phyloP scores from a whole-genome alignment of 495 filamentous ascomycete genomes.

The Aspergillus asperescens region DNA sequence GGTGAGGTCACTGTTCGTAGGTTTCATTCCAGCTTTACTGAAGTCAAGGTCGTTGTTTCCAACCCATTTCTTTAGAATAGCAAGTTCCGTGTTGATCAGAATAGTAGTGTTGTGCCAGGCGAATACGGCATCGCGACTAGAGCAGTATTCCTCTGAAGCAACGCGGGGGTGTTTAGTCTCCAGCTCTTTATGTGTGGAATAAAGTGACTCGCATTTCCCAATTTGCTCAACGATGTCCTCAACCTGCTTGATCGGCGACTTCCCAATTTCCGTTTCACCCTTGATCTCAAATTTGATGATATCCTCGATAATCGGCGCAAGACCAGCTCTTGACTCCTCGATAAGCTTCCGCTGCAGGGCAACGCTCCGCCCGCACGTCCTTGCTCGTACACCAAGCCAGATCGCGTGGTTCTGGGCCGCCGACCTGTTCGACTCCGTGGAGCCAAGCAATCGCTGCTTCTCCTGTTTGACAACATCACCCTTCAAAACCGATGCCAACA shows the following conservation, averaged over 20 bases:
- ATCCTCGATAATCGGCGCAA: constrained; percentile 71
- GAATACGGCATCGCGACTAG: constrained; percentile 80
- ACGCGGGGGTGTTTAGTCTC: constrained; percentile 64
- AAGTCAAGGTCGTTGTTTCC: constrained; percentile 95
- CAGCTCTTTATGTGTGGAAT: constrained; percentile 71
- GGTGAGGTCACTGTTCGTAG: constrained; percentile 57
- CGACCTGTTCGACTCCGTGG: constrained; percentile 68
- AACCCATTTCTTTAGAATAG: constrained; percentile 89
- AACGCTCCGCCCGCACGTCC: constrained; percentile 74
- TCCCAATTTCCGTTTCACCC: constrained; percentile 86
- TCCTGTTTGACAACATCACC: constrained; percentile 97
- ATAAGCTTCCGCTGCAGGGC: constrained; percentile 76
- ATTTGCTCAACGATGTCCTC: constrained; percentile 83
- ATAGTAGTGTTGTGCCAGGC: constrained; percentile 98
- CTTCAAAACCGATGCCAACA: constrained; percentile 91
- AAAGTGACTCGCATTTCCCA: constrained; percentile 77
- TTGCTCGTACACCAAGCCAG: constrained; percentile 83
- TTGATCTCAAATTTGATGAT: constrained; percentile 91
- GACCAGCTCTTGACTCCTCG: constrained; percentile 65
- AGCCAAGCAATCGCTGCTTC: constrained; percentile 87
- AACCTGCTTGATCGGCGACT: constrained; percentile 78
- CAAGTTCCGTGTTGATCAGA: constrained; percentile 91
- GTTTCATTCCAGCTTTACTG: constrained; percentile 49
- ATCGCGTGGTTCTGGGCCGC: constrained; percentile 72
- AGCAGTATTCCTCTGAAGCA: constrained; percentile 65